phyloP scores from a whole-genome alignment of 2,329 filamentous ascomycete species.

The Neophaeococcomyces aloes region DNA sequence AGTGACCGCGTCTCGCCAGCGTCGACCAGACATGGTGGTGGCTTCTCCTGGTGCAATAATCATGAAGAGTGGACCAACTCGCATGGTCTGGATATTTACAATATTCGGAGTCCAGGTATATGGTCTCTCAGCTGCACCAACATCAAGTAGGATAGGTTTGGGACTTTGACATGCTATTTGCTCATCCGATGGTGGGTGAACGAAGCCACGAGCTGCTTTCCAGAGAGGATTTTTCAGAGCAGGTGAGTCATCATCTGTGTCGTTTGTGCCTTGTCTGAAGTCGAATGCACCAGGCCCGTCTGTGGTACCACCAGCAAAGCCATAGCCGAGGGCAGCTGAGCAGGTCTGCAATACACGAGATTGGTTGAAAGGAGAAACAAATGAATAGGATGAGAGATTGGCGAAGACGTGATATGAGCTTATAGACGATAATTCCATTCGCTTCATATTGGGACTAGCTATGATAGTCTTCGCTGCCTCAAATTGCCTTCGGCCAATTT shows the following conservation, averaged over 20 bases:
- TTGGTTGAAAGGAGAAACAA: constrained; percentile 60
- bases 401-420: constrained; percentile 78
- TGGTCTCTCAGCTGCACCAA: constrained; percentile 65
- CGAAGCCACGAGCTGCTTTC: constrained; percentile 60
- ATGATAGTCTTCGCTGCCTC: constrained; percentile 42
- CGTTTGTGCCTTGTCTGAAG: constrained; percentile 59
- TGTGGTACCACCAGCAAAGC: constrained; percentile 84
- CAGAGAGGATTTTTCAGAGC: constrained; percentile 64
- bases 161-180: constrained; percentile 67
- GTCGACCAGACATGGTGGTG: constrained; percentile 81
- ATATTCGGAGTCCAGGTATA: constrained; percentile 88
- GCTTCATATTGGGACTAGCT: constrained; percentile 39
- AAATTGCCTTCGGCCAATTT: constrained; percentile 39
- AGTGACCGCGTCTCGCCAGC: constrained; percentile 66
- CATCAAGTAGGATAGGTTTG: constrained; percentile 80
- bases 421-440: constrained; percentile 53
- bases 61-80: constrained; percentile 74
- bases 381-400: constrained; percentile 66
- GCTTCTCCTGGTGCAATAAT: constrained; percentile 79
- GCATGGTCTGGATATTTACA: constrained; percentile 75
- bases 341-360: constrained; percentile 55
- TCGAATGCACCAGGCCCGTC: constrained; percentile 88
- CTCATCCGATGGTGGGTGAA: constrained; percentile 58
- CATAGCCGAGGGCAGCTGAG: constrained; percentile 78
- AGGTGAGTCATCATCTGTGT: constrained; percentile 56